Conservation (phyloP, 2,329 filamentous ascomycete genomes). For the Aspergillus eucalypticola region DNA sequence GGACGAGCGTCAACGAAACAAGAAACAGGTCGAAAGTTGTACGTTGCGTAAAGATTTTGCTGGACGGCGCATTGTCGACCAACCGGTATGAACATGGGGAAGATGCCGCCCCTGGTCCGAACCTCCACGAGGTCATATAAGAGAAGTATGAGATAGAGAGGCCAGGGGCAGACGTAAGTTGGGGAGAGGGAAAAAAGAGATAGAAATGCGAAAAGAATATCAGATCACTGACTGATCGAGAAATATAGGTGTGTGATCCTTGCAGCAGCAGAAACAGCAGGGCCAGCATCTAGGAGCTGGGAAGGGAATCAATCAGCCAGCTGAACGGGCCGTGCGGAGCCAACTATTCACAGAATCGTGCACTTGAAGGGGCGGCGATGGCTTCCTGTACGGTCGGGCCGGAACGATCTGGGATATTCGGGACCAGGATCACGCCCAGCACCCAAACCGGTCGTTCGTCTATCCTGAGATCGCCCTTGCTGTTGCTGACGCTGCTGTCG, state of each 20-base stretch:
- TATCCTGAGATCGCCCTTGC: slow-evolving; percentile 38
- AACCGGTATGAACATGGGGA: slow-evolving; percentile 23
- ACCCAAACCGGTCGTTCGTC: slow-evolving; percentile 39
- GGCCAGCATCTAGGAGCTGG: neutral
- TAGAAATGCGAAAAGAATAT: neutral
- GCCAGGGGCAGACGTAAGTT: neutral
- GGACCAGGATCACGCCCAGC: slow-evolving; percentile 38
- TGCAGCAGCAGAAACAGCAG: neutral
- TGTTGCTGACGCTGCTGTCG: slow-evolving; percentile 72
- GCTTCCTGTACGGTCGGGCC: slow-evolving; percentile 39
- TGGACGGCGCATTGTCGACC: slow-evolving; percentile 15
- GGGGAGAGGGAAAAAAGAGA: neutral
- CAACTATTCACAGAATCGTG: slow-evolving; percentile 37
- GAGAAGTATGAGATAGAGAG: slow-evolving; percentile 2
- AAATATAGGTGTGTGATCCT: neutral
- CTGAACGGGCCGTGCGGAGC: neutral
- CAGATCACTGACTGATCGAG: neutral
- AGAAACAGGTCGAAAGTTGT: slow-evolving; percentile 9
- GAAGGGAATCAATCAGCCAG: slow-evolving; percentile 4
- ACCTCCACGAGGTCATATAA: slow-evolving; percentile 17
- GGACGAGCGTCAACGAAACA: slow-evolving; percentile 6
- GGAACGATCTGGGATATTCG: slow-evolving; percentile 43
- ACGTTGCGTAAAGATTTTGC: slow-evolving; percentile 12
- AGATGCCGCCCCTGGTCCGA: slow-evolving; percentile 15
- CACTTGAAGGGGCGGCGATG: slow-evolving; percentile 42